Conservation (phyloP, 2,329 filamentous ascomycete species). For the Aspergillus sp. region DNA sequence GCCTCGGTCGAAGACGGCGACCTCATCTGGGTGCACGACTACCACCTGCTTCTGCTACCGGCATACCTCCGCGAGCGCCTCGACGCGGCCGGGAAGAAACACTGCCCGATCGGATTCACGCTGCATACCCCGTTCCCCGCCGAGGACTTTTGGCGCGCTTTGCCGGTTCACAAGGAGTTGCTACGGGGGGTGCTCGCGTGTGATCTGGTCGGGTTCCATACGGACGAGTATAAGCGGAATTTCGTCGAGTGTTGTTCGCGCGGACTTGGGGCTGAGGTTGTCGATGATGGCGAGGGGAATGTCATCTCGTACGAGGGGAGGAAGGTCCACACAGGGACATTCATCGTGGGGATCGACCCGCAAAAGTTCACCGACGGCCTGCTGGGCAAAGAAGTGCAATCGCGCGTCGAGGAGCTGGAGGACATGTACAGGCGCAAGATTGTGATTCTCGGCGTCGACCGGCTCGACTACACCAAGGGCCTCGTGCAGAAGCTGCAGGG, state of each 20-base stretch:
- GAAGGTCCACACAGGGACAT: conserved; percentile 82
- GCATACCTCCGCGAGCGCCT: conserved; percentile 81
- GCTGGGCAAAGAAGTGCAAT: conserved; percentile 74
- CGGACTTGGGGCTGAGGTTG: conserved; percentile 66
- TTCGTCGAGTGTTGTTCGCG: conserved; percentile 82
- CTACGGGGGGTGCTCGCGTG: conserved; percentile 81
- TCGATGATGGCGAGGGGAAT: conserved; percentile 70
- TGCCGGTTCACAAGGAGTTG: conserved; percentile 84
- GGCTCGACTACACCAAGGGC: conserved; percentile 95
- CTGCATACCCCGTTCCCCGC: conserved; percentile 93
- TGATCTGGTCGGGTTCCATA: conserved; percentile 95
- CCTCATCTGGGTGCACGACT: conserved; percentile 94
- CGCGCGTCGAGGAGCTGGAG: conserved; percentile 76
- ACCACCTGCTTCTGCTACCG: conserved; percentile 93
- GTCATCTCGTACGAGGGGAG: conserved; percentile 78
- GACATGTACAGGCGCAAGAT: conserved; percentile 88
- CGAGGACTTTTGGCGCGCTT: conserved; percentile 87
- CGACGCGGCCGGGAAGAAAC: conserved; percentile 60
- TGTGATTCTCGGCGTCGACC: conserved; percentile 89
- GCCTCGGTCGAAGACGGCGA: conserved; percentile 83
- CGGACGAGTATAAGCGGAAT: conserved; percentile 92
- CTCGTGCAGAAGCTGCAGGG: conserved; percentile 93
- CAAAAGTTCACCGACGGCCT: conserved; percentile 73
- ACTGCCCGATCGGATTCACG: conserved; percentile 93
- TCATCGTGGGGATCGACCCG: conserved; percentile 93